Conservation (phyloP, 345 rosid genomes). For the Syzygium aqueum region DNA sequence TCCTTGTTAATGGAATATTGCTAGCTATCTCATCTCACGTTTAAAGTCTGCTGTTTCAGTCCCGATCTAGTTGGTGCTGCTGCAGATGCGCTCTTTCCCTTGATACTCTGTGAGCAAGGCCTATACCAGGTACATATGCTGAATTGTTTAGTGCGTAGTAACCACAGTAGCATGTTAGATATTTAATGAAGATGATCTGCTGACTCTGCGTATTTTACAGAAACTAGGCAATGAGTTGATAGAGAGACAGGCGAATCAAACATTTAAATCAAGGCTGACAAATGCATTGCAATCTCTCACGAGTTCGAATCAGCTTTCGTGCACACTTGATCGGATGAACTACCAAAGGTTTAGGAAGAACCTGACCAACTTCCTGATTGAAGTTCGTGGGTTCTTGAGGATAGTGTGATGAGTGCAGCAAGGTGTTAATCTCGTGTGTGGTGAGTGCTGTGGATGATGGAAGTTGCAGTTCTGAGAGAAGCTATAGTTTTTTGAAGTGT, state of each 20-base stretch:
- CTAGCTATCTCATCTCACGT: background rate
- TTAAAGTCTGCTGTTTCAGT: constrained; percentile 30
- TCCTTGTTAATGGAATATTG: background rate
- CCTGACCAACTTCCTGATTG: constrained; percentile 64
- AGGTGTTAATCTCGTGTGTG: background rate
- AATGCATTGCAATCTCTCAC: constrained; percentile 70
- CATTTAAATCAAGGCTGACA: constrained; percentile 53
- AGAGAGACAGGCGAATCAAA: constrained; percentile 57
- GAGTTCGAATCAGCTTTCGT: constrained; percentile 73
- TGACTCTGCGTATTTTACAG: constrained; percentile 21
- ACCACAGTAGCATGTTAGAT: background rate
- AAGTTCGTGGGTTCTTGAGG: constrained; percentile 86
- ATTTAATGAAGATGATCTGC: background rate
- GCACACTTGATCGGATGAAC: constrained; percentile 73
- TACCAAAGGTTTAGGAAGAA: constrained; percentile 94
- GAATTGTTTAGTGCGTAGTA: background rate
- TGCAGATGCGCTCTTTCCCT: constrained; percentile 92
- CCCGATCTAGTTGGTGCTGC: constrained; percentile 83
- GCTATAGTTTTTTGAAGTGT: background rate
- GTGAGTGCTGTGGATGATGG: background rate
- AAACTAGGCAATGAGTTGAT: constrained; percentile 70
- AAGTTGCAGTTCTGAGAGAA: background rate
- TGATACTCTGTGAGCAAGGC: constrained; percentile 86
- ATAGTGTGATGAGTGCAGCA: constrained; percentile 25
- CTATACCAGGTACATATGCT: constrained; percentile 66